Base-by-base conservation (phyloP, 805 yeast genomes). In the Ogataea haglerorum region DNA sequence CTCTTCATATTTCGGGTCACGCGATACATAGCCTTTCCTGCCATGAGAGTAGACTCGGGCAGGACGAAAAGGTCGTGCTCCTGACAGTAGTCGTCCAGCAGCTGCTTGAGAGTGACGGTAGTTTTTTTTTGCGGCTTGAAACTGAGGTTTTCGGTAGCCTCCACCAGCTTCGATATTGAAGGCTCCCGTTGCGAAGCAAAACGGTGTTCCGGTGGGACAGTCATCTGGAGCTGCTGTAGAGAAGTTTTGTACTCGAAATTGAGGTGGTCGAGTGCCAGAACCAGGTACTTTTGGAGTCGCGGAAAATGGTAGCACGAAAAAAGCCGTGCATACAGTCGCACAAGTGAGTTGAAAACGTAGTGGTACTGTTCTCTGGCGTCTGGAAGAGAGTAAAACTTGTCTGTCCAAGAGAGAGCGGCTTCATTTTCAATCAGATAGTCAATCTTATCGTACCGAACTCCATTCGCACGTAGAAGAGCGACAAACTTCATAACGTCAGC, bases 61-160 rank as follows among this genome's bases (percentile, higher is more conserved):
- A 61, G 43, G 17, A 79, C 62, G 7, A 70, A 52, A 17, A 80
- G 64, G 26, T 75, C 74, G 35, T 76, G 60, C 2, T 64, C 60
- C 18, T 67, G 54, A 51, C 95, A 87, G 52, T 67, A 75, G 2
- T 76, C 76, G 38, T 73, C 77, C 2, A 86, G 75, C 14, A 87
- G 80, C 38, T 85, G 87, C 47, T 71, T 79, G 54, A 81, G 80
- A 0, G 85, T 67, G 4, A 73, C 65, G 6, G 27, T 39, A n/a
- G 27, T 40, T 66, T 27, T 65, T 64, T 35, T 37, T 15, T 25
- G 18, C n/a, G 33, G 18, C 16, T 19, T 29, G 10, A 15, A 9
- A 12, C 30, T 23, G 17, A 30, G 28, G 13, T 37, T 29, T 5
- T 42, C 47, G 15, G 37, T 14, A 4, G 37, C 33, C 6, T 13